Evolutionary conservation across 352 stramenopile species (phyloP).

Genomic region (Blastocystis sp.): DNA sequence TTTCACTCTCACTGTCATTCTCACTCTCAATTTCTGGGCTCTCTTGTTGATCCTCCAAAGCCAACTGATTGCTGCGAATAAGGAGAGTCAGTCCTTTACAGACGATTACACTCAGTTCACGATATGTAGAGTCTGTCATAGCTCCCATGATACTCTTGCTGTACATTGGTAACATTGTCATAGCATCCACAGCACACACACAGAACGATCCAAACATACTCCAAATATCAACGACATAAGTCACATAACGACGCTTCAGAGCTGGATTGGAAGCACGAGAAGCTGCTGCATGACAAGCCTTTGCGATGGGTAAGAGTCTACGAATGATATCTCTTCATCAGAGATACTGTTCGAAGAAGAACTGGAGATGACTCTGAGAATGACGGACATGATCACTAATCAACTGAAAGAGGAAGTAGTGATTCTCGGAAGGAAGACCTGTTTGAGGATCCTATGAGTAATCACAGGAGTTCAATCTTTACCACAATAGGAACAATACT

Average conservation of each 20-base stretch:
- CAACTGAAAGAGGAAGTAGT: conserved; percentile 13
- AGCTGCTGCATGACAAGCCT: not conserved
- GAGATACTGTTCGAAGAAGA: conserved; percentile 26
- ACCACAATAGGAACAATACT: not conserved
- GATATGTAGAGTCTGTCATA: conserved; percentile 35
- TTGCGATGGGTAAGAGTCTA: conserved; percentile 51
- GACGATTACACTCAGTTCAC: not conserved
- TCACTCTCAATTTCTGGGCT: not conserved
- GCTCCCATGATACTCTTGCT: conserved; percentile 2
- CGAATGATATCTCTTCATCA: not conserved
- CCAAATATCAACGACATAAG: conserved; percentile 31
- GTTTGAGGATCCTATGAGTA: not conserved
- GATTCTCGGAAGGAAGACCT: not conserved
- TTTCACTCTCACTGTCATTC: conserved; percentile 4
- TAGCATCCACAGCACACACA: not conserved
- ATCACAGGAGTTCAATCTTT: not conserved
- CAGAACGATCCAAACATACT: conserved; percentile 41
- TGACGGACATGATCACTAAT: conserved; percentile 12
- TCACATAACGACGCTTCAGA: not conserved
- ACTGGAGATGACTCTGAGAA: not conserved
- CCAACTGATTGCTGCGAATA: conserved; percentile 47
- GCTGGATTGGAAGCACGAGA: not conserved
- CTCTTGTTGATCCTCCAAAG: not conserved
- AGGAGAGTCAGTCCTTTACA: conserved; percentile 34
- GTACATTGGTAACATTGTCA: not conserved